Evolutionary conservation across 345 rosid genomes (phyloP).

Genomic region (Odontarrhena argentea): DNA sequence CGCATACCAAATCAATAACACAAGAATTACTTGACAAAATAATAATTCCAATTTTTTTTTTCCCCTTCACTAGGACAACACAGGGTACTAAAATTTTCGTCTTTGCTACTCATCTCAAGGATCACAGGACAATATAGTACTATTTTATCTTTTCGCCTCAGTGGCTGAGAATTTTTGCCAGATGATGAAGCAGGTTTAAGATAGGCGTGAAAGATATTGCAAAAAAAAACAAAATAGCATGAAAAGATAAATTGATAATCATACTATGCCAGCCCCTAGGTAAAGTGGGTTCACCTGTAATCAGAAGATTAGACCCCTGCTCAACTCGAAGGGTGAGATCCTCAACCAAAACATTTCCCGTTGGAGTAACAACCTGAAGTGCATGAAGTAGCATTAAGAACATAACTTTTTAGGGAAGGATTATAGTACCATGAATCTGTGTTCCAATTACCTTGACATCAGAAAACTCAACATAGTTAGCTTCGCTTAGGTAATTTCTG

Average conservation of each 20-base stretch:
- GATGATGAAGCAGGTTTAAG: not conserved
- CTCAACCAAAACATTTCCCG: slow-evolving; percentile 87
- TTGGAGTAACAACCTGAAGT: slow-evolving; percentile 95
- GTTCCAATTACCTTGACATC: slow-evolving; percentile 78
- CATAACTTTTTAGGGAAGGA: slow-evolving; percentile 6
- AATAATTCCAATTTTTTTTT: slow-evolving; percentile 4
- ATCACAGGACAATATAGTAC: slow-evolving; percentile 7
- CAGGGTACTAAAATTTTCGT: slow-evolving; percentile 4
- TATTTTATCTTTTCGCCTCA: not conserved
- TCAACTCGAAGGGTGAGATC: slow-evolving; percentile 85
- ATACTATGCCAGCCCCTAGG: slow-evolving; percentile 18
- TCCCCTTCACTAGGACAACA: slow-evolving; percentile 10
- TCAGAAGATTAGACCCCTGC: slow-evolving; percentile 92
- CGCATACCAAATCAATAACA: slow-evolving; percentile 22
- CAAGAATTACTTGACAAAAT: slow-evolving; percentile 16
- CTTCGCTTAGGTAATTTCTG: slow-evolving; percentile 78
- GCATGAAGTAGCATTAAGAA: slow-evolving; percentile 33
- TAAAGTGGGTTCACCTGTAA: slow-evolving; percentile 71
- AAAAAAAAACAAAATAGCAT: not conserved
- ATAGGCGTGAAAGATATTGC: not conserved
- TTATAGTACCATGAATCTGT: slow-evolving; percentile 11
- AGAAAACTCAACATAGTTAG: slow-evolving; percentile 88
- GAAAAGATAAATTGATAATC: not conserved
- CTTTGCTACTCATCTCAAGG: slow-evolving; percentile 14
- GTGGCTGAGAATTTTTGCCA: not conserved